Evolutionary conservation across 179 eudicot species (phyloP).

Genomic region (Spergularia azorica): DNA sequence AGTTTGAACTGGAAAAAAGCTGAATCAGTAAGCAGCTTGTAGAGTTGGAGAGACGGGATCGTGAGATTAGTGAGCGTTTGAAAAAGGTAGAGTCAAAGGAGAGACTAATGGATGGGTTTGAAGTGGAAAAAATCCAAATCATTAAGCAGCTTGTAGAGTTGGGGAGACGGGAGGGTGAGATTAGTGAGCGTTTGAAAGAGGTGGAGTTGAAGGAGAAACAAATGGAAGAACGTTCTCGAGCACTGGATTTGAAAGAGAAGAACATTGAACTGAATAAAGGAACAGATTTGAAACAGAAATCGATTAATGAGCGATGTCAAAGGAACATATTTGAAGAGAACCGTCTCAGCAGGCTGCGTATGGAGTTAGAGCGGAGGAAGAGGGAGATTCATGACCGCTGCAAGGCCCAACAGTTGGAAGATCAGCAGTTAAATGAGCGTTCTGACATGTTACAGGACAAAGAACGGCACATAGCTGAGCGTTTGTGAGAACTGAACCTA

Average conservation of each 20-base stretch:
- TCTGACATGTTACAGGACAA: background rate
- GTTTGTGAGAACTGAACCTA: background rate
- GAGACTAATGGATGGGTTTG: slow-evolving; percentile 1
- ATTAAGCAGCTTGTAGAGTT: background rate
- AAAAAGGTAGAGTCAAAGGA: background rate
- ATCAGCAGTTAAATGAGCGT: slow-evolving; percentile 18
- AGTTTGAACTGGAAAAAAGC: slow-evolving; percentile 11
- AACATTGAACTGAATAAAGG: slow-evolving; percentile 1
- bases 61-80: background rate
- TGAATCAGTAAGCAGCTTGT: background rate
- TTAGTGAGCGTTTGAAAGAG: slow-evolving; percentile 3
- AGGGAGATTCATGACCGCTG: background rate
- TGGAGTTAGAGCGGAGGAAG: slow-evolving; percentile 13
- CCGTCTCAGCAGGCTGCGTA: slow-evolving; percentile 9
- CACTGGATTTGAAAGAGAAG: background rate
- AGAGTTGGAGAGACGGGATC: slow-evolving; percentile 17
- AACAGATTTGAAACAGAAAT: background rate
- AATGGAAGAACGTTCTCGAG: background rate
- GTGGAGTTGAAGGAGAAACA: background rate
- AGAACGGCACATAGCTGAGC: slow-evolving; percentile 10
- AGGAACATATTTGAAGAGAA: background rate
- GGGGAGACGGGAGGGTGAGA: slow-evolving; percentile 16
- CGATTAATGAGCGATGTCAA: background rate
- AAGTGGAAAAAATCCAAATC: slow-evolving; percentile 8
- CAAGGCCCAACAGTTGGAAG: slow-evolving; percentile 9